phyloP scores from a whole-genome alignment of 192 early-diverging fungal species.

The Linnemannia exigua region DNA sequence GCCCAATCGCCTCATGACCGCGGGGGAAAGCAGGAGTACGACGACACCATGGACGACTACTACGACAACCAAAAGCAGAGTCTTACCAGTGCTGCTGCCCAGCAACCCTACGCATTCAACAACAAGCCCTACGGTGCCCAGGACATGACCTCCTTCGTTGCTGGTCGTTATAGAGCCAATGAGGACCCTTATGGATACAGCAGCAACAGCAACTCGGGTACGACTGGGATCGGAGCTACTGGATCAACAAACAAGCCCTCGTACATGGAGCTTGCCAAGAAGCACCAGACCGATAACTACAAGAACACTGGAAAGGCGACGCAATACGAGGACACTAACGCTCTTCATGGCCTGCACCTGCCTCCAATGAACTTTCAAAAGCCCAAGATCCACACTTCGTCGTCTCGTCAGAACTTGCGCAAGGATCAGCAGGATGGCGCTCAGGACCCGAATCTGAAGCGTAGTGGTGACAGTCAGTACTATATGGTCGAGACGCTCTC shows the following conservation, averaged over 20 bases:
- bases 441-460: background rate
- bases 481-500: background rate
- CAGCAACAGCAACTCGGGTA: background rate
- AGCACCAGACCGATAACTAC: slow-evolving; percentile 48
- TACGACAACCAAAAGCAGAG: slow-evolving; percentile 45
- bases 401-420: background rate
- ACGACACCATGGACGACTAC: slow-evolving; percentile 29
- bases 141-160: slow-evolving; percentile 51
- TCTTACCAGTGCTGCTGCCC: slow-evolving; percentile 27
- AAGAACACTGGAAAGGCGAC: slow-evolving; percentile 50
- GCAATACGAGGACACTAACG: slow-evolving; percentile 38
- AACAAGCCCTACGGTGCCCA: slow-evolving; percentile 30
- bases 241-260: background rate
- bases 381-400: slow-evolving; percentile 15
- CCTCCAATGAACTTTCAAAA: slow-evolving; percentile 27
- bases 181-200: slow-evolving; percentile 26
- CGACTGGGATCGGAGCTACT: background rate
- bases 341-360: slow-evolving; percentile 14
- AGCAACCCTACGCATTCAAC: background rate
- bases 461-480: background rate
- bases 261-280: slow-evolving; percentile 37
- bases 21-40: slow-evolving; percentile 8
- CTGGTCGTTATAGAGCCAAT: slow-evolving; percentile 46
- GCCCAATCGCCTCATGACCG: slow-evolving; percentile 11
- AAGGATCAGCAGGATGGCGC: slow-evolving; percentile 2